Evolutionary conservation across 2,329 filamentous ascomycete genomes (phyloP), one percentile per base, ranked within the genome.

Genomic region (Chaetomium globosum): DNA sequence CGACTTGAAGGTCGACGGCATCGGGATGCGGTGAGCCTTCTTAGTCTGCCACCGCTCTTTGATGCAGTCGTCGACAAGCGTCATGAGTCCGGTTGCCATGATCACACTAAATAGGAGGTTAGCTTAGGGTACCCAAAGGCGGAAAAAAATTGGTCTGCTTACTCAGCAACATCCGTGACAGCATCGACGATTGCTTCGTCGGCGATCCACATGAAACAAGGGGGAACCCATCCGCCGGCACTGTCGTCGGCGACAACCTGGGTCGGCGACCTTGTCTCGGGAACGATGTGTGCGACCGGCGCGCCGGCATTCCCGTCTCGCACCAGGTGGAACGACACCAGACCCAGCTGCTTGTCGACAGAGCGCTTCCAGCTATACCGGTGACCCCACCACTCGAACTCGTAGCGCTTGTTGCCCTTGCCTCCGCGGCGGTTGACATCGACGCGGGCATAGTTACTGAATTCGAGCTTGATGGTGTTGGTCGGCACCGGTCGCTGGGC

Each of bases 371-470:
- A 98, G 60, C 86, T 81, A 77, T 98, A 98, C 62, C 82, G 84
- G 71, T 89, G 85, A 30, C 92, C 92, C 95, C 95, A 98, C 82
- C 96, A 97, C 74, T 94, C 90, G 73, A 96, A 97, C 63, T 93
- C 91, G 76, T 97, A 98, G 67, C 87, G 85, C 78, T 93, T 94
- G 68, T 83, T 83, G 53, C 83, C 81, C 70, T 86, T 88, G 59
- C 84, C 80, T 19, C 89, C 89, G 28, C 86, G 83, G 51, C 91
- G 87, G 70, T 85, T 87, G 59, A 99, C 80, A 69, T 97, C 91
- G 49, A 98, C 87, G 72, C 95, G 92, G 2, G 94, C 94, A 75
- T 99, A 99, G 80, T 98, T 99, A 70, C 92, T 96, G 76, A 97
- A 99, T 75, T 98, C 94, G 39, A 99, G 85, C 78, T 93, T 91